Conservation (phyloP, 371 early-diverging fungal species). For the Zychaea mexicana region DNA sequence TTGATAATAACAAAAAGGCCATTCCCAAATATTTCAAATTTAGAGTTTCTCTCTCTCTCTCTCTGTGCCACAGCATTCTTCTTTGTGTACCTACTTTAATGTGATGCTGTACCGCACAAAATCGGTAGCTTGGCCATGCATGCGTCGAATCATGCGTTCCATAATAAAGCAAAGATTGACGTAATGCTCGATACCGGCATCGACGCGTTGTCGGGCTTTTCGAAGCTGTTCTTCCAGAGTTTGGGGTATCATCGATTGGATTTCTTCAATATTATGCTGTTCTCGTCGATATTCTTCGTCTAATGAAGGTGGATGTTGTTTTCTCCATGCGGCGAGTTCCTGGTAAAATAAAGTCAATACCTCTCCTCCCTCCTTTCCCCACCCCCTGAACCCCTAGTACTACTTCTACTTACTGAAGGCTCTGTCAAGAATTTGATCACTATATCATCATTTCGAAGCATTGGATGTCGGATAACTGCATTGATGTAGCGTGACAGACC, state of each 20-base stretch:
- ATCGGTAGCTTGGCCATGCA: slow-evolving; percentile 66
- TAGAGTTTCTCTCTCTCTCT: too few species aligned
- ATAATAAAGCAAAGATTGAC: slow-evolving; percentile 64
- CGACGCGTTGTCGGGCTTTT: slow-evolving; percentile 52
- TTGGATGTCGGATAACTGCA: slow-evolving; percentile 74
- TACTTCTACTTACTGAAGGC: slow-evolving; percentile 60
- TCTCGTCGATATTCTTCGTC: slow-evolving; percentile 59
- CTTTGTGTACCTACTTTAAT: slow-evolving; percentile 42
- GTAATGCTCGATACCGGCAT: slow-evolving; percentile 60
- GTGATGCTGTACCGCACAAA: slow-evolving; percentile 58
- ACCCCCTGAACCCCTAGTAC: too few species aligned
- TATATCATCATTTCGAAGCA: slow-evolving; percentile 62
- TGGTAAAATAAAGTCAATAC: too few species aligned
- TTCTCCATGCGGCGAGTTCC: slow-evolving; percentile 60
- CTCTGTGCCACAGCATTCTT: too few species aligned
- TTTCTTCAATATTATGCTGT: slow-evolving; percentile 28
- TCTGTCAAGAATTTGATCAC: slow-evolving; percentile 68
- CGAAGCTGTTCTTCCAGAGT: slow-evolving; percentile 59
- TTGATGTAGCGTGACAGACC: slow-evolving; percentile 75
- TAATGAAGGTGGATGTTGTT: slow-evolving; percentile 46
- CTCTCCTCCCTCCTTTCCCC: too few species aligned
- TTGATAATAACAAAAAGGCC: slow-evolving; percentile 5
- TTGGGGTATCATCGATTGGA: slow-evolving; percentile 40
- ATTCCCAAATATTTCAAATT: too few species aligned
- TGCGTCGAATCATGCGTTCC: slow-evolving; percentile 68